Evolutionary conservation across 164 flowering plant genomes (phyloP).

Genomic region (Sextonia rubra): DNA sequence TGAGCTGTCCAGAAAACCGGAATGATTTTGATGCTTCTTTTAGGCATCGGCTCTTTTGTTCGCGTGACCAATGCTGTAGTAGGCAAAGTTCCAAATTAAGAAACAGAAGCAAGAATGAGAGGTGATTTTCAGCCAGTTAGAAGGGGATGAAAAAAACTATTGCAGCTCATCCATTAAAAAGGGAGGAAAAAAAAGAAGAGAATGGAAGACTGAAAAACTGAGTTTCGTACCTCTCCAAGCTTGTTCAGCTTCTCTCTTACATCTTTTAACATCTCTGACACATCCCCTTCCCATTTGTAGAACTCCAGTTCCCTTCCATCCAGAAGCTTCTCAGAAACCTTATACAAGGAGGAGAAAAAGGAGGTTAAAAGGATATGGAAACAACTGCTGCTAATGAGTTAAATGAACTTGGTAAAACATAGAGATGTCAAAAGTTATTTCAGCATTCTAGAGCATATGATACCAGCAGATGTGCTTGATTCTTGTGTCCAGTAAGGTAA

Average conservation of each 20-base stretch:
- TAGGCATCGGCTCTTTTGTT: conserved; percentile 78
- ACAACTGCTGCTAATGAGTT: not conserved
- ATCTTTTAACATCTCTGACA: conserved; percentile 47
- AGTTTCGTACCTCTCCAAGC: conserved; percentile 64
- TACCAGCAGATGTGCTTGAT: not conserved
- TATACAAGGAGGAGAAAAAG: not conserved
- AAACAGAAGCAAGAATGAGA: not conserved
- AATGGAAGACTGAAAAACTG: not conserved
- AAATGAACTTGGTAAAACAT: not conserved
- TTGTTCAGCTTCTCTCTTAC: conserved; percentile 78
- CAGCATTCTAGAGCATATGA: not conserved
- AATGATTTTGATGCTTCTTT: conserved; percentile 79
- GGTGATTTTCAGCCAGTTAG: not conserved
- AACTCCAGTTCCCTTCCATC: conserved; percentile 73
- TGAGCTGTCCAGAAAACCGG: conserved; percentile 68
- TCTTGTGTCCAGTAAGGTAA: not conserved
- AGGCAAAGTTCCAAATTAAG: not conserved
- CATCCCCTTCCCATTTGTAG: conserved; percentile 75
- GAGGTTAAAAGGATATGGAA: not conserved
- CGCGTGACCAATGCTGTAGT: conserved; percentile 78
- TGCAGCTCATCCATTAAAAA: no score
- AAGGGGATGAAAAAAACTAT: no score
- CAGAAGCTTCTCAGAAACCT: conserved; percentile 70
- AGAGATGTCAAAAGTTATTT: not conserved
- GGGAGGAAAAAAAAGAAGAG: not conserved